Conservation (phyloP, 306 rosid genomes). For the Sesbania bispinosa region DNA sequence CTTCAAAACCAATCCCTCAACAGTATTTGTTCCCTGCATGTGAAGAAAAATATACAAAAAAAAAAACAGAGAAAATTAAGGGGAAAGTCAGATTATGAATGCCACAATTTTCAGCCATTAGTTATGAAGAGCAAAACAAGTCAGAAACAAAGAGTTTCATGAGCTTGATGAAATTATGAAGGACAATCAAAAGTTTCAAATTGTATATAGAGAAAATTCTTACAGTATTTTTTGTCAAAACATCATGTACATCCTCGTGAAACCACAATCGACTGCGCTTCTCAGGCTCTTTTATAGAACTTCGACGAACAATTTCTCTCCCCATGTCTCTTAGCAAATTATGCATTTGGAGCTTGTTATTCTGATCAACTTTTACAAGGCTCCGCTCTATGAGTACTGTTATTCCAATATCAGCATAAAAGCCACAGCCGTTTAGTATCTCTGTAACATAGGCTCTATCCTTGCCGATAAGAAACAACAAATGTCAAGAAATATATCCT, state of each 20-base stretch:
- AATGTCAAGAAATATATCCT: conserved; percentile 39
- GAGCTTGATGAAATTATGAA: neutral
- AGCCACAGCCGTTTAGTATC: conserved; percentile 27
- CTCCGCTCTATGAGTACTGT: conserved; percentile 16
- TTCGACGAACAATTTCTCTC: neutral
- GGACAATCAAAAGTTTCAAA: neutral
- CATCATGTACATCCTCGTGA: neutral
- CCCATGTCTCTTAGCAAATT: conserved; percentile 3
- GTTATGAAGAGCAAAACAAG: neutral
- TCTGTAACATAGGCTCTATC: neutral
- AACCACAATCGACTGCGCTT: neutral
- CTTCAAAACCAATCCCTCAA: conserved; percentile 18
- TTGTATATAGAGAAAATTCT: neutral
- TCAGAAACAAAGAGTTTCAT: neutral
- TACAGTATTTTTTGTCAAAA: neutral
- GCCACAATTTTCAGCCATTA: neutral
- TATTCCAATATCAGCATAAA: conserved; percentile 26
- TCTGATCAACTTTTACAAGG: conserved; percentile 22
- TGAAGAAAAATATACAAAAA: neutral
- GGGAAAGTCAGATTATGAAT: neutral
- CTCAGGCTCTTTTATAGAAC: neutral
- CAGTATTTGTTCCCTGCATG: conserved; percentile 14
- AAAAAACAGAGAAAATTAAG: neutral
- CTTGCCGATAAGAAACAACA: conserved; percentile 32
- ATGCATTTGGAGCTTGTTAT: too few species aligned